Base-by-base conservation (phyloP, 208 protist genomes). In the Balamuthia mandrillaris region DNA sequence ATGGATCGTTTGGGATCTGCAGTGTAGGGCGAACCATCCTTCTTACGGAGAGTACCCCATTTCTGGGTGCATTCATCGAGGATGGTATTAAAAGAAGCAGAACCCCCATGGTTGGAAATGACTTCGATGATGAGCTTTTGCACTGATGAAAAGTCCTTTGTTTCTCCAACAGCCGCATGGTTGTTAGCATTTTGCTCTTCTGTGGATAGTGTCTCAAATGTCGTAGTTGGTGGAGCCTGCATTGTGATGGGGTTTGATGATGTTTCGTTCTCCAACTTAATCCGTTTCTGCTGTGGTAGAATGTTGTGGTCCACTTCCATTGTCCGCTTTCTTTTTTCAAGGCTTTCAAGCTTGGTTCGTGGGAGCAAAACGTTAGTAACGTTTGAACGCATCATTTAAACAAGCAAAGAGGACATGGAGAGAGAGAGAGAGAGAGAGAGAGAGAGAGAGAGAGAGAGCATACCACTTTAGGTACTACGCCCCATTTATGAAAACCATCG, bases 1-100 rank as follows among this genome's bases (percentile, higher is more conserved):
- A 82, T 82, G n/a, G 74, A 82, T 0, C 74, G 74, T 18, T 82
- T 82, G 56, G 74, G 74, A 41, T 82, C 74, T 0, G 74, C 74
- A 29, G 58, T 82, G 74, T 82, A 82, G 21, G 74, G 74, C 37
- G 74, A 33, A 24, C 74, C 74, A 7, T 82, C 74, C 35, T 52
- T 37, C 51, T 65, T 61, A 9, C 56, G 49, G n/a, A 82, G 74
- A 21, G 74, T 82, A 63, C 56, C 51, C 74, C 74, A 82, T 21
- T 42, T 37, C 74, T 82, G 74, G 35, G 61, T 18, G 27, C 74
- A 82, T 18, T 82, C 49, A 29, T 18, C 27, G 14, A 82, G 56
- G 24, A 82, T 82, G 16, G 52, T 63, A 14, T 82, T 52, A 39
- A 82, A 82, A 9, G 27, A 52, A 2, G 74, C 74, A 6, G 74